Percentiles rank a stretch among this genome's conserved stretches.
Evolutionary conservation across 1,139 yeast species (phyloP).

Genomic region (Pneumocystis murina): DNA sequence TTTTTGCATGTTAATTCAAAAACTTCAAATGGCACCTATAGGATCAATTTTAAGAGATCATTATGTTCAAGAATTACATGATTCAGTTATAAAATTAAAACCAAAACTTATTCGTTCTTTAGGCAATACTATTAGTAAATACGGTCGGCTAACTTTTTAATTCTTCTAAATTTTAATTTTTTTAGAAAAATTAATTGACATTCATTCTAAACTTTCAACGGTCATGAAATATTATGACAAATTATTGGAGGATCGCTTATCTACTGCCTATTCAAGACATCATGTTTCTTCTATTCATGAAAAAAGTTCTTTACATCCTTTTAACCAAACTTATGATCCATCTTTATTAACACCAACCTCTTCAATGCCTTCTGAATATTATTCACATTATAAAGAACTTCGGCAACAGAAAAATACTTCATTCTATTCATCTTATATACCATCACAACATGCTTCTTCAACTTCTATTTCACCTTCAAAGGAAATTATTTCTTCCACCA

Average conservation of each 20-base stretch:
- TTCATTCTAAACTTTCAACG: slow-evolving; percentile 70
- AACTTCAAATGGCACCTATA: slow-evolving; percentile 34
- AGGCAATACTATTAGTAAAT: slow-evolving; percentile 46
- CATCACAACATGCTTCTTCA: neutral
- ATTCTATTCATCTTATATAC: neutral
- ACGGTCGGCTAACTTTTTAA: slow-evolving; percentile 33
- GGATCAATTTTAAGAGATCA: slow-evolving; percentile 47
- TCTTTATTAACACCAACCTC: neutral
- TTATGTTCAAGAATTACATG: slow-evolving; percentile 48
- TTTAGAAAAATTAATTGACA: slow-evolving; percentile 37
- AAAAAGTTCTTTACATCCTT: neutral
- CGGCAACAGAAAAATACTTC: neutral
- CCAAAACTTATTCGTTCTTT: slow-evolving; percentile 63
- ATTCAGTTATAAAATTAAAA: slow-evolving; percentile 47
- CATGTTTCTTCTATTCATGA: neutral
- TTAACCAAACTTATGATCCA: neutral
- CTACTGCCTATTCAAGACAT: slow-evolving; percentile 30
- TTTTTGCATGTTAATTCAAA: slow-evolving; percentile 52
- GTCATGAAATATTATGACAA: slow-evolving; percentile 67
- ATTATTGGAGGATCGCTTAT: slow-evolving; percentile 53
- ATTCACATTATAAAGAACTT: neutral
- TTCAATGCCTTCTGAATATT: neutral
- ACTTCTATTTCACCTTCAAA: neutral
- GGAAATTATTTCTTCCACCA: neutral
- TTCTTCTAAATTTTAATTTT: neutral